phyloP scores from a whole-genome alignment of 1,139 yeast species.

The Saccharomyces hybrid region DNA sequence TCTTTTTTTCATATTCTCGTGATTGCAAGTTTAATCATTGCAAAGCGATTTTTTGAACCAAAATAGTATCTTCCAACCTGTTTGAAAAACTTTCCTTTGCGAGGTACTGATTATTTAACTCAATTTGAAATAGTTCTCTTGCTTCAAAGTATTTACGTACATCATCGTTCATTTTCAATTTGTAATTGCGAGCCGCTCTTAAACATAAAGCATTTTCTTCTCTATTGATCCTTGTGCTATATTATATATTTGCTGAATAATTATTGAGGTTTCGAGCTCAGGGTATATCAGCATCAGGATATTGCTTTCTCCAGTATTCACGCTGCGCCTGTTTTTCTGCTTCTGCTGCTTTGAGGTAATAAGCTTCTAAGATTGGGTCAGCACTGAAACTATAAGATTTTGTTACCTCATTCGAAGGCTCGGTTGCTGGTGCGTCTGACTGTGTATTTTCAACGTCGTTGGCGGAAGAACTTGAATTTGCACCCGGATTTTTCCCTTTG shows the following conservation, averaged over 20 bases:
- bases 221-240: no score
- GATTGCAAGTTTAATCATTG: no score
- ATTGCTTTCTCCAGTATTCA: neutral
- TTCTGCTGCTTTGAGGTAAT: neutral
- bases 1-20: no score
- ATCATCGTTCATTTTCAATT: no score
- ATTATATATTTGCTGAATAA: neutral
- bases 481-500: neutral
- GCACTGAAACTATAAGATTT: neutral
- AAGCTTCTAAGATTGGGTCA: neutral
- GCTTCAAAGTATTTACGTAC: no score
- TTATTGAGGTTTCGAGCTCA: neutral
- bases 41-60: no score
- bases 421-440: neutral
- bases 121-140: no score
- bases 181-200: no score
- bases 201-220: no score
- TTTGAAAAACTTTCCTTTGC: no score
- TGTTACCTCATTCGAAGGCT: neutral
- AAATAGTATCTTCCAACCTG: no score
- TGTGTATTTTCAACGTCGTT: neutral
- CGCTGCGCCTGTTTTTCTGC: neutral
- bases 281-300: neutral
- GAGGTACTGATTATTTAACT: no score
- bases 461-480: neutral